phyloP scores from a whole-genome alignment of 768 basidiomycete genomes.

The Phylloporus arenicola region DNA sequence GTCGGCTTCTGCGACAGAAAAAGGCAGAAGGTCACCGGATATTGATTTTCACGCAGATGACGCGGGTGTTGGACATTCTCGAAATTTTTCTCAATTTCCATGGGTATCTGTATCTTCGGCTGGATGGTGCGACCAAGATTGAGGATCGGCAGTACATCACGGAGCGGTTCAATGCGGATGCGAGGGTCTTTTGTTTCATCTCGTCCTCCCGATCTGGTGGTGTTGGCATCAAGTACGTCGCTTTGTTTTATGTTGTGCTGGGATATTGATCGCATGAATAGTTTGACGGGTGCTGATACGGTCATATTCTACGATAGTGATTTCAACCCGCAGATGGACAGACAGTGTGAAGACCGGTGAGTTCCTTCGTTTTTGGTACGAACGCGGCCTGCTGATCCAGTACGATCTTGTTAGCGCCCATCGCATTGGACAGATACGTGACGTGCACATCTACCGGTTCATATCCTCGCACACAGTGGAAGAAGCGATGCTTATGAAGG shows the following conservation, averaged over 20 bases:
- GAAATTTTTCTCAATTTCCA: slow-evolving; percentile 91
- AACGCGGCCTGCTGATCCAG: background rate
- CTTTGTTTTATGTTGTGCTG: slow-evolving; percentile 6
- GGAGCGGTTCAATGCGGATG: slow-evolving; percentile 80
- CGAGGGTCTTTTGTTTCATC: slow-evolving; percentile 83
- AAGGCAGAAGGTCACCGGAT: slow-evolving; percentile 86
- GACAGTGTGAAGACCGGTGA: slow-evolving; percentile 90
- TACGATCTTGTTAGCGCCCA: slow-evolving; percentile 59
- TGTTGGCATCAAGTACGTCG: slow-evolving; percentile 87
- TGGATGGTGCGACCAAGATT: slow-evolving; percentile 93
- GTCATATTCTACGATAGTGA: slow-evolving; percentile 98
- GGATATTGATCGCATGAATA: slow-evolving; percentile 26
- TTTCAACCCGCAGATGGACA: slow-evolving; percentile 97
- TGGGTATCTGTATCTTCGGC: slow-evolving; percentile 87
- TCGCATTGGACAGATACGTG: slow-evolving; percentile 95
- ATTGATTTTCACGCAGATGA: slow-evolving; percentile 98
- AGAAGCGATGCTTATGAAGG: slow-evolving; percentile 93
- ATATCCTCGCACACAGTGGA: slow-evolving; percentile 88
- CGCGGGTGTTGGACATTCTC: slow-evolving; percentile 85
- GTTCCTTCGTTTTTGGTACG: slow-evolving; percentile 10
- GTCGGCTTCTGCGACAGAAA: slow-evolving; percentile 72
- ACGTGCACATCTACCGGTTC: slow-evolving; percentile 95
- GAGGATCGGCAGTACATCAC: slow-evolving; percentile 90
- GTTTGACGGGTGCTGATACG: slow-evolving; percentile 85
- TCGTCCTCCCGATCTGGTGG: slow-evolving; percentile 74